These are phyloP conservation scores for Coleophoma crateriformis DNA, from an alignment of 2,329 filamentous ascomycete species.

Conservation along the genomic window DNA sequence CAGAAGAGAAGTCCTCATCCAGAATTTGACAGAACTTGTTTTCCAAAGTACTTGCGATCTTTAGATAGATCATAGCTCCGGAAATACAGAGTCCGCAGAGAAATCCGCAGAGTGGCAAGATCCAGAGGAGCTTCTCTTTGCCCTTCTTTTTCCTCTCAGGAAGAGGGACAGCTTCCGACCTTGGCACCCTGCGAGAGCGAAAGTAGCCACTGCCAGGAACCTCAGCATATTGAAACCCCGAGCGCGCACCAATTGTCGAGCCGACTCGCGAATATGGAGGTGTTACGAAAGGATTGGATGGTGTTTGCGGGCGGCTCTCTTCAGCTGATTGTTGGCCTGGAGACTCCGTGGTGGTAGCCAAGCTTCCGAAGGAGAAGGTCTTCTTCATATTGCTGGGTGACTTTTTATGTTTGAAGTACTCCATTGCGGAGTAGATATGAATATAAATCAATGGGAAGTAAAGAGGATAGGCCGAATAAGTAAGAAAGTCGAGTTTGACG, in stretches of 20 bases:
- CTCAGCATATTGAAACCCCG: conserved; percentile 12
- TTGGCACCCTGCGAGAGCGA: conserved; percentile 65
- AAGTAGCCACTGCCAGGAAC: conserved; percentile 46
- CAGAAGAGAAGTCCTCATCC: conserved; percentile 34
- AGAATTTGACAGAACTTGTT: conserved; percentile 70
- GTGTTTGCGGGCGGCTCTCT: not conserved
- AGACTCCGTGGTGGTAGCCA: not conserved
- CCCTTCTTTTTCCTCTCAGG: conserved; percentile 67
- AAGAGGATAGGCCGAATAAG: too few species aligned
- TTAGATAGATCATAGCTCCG: conserved; percentile 68
- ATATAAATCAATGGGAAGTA: too few species aligned
- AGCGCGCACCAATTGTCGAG: conserved; percentile 7
- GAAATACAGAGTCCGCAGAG: conserved; percentile 61
- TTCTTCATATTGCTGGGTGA: not conserved
- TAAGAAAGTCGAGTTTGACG: too few species aligned
- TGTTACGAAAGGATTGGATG: conserved; percentile 10
- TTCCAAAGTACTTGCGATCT: conserved; percentile 60
- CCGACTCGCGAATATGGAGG: conserved; percentile 7
- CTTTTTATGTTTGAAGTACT: too few species aligned
- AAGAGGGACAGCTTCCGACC: conserved; percentile 66
- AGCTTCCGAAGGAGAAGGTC: not conserved
- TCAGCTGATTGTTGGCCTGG: not conserved
- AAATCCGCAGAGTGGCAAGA: conserved; percentile 67
- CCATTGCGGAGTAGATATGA: too few species aligned
- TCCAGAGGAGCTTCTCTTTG: conserved; percentile 76